phyloP scores from a whole-genome alignment of 78 protist genomes.

The Polysphondylium violaceum region DNA sequence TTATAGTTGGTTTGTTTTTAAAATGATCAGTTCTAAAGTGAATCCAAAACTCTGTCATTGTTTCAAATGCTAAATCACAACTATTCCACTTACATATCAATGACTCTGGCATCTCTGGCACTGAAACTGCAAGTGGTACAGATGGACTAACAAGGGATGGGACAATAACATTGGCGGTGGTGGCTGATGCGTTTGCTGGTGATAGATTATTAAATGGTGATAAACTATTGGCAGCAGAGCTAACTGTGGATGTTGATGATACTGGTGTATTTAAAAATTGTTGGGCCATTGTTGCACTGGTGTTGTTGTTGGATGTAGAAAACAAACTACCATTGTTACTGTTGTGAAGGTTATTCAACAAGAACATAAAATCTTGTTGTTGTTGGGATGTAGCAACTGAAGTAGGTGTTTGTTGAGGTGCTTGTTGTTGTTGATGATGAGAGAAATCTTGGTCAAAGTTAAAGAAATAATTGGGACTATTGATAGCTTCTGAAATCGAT shows the following conservation, averaged over 20 bases:
- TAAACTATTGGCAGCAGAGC: neutral
- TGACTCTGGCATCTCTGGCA: too few relatives aligned
- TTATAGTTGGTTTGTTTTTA: conserved; percentile 50
- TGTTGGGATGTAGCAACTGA: too few relatives aligned
- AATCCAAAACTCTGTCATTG: conserved; percentile 73
- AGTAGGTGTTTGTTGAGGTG: too few relatives aligned
- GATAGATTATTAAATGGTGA: neutral
- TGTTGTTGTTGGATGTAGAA: too few relatives aligned
- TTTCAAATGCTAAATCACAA: conserved; percentile 44
- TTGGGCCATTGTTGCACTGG: too few relatives aligned
- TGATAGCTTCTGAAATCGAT: conserved; percentile 9
- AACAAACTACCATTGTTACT: neutral
- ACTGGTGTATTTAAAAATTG: neutral
- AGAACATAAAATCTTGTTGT: conserved; percentile 6
- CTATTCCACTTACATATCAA: conserved; percentile 69
- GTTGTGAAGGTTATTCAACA: neutral
- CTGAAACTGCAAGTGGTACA: too few relatives aligned
- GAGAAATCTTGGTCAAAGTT: conserved; percentile 40
- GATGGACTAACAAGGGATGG: too few relatives aligned
- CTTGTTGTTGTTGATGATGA: too few relatives aligned
- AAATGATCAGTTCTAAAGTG: conserved; percentile 72
- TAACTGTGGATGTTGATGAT: too few relatives aligned
- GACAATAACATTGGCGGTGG: too few relatives aligned
- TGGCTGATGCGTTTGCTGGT: neutral
- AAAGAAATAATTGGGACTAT: conserved; percentile 18